phyloP scores from a whole-genome alignment of 768 basidiomycete genomes.

The Podaxis sp. region DNA sequence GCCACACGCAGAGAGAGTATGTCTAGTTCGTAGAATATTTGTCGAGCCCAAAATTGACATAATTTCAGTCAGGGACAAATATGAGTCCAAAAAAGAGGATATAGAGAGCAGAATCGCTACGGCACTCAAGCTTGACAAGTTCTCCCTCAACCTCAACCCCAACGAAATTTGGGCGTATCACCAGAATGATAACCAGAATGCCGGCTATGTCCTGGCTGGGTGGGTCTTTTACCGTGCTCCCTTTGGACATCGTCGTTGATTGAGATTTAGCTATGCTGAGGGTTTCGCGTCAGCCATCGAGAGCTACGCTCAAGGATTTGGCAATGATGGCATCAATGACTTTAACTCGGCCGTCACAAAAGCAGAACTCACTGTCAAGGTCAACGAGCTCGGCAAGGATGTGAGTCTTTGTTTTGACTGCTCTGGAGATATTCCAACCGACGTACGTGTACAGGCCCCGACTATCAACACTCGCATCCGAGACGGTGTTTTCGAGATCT shows the following conservation, averaged over 20 bases:
- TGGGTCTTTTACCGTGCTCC: conserved; percentile 9
- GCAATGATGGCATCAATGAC: conserved; percentile 33
- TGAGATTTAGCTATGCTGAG: conserved; percentile 30
- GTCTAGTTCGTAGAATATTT: conserved; percentile 13
- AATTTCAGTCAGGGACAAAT: conserved; percentile 36
- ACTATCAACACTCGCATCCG: conserved; percentile 33
- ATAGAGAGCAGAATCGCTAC: conserved; percentile 28
- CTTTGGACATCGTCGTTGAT: background rate
- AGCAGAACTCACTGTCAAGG: conserved; percentile 31
- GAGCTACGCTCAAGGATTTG: conserved; percentile 28
- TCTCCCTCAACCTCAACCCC: conserved; percentile 33
- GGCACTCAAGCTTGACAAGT: conserved; percentile 22
- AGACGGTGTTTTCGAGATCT: conserved; percentile 39
- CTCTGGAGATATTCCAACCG: background rate
- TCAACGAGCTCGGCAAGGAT: conserved; percentile 27
- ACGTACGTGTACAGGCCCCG: conserved; percentile 21
- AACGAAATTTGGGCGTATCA: conserved; percentile 36
- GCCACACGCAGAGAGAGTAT: conserved; percentile 35
- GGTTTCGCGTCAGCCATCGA: conserved; percentile 32
- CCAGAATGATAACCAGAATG: conserved; percentile 19
- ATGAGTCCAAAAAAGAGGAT: conserved; percentile 32
- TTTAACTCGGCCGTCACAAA: conserved; percentile 37
- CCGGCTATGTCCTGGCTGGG: conserved; percentile 19
- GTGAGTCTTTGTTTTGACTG: conserved; percentile 15
- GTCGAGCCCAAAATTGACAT: background rate